A percentile compares a stretch with the other conserved stretches of the same genome.
Evolutionary conservation across 164 flowering plant species (phyloP).

Genomic region (Umbellularia californica): DNA sequence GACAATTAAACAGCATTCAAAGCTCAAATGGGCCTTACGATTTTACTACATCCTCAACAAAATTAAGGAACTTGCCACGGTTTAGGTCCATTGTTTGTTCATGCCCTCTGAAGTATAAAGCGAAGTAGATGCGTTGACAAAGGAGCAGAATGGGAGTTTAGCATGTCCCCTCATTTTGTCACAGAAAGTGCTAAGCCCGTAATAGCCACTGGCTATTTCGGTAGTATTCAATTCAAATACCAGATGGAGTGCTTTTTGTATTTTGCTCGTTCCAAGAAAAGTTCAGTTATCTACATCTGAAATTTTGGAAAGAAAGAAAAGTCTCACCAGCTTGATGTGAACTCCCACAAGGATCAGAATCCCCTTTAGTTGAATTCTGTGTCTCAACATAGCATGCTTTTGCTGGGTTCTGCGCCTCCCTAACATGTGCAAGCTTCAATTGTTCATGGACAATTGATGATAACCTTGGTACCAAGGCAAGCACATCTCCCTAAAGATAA

Average conservation of each 20-base stretch:
- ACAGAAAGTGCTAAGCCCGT: background rate
- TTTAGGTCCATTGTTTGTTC: too few species aligned
- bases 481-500: constrained; percentile 55
- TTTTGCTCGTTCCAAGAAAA: too few species aligned
- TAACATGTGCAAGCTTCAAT: constrained; percentile 20
- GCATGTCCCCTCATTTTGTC: background rate
- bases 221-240: too few species aligned
- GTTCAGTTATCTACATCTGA: too few species aligned
- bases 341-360: constrained; percentile 18
- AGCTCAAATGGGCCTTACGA: too few species aligned
- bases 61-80: too few species aligned
- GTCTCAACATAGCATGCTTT: constrained; percentile 14
- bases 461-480: constrained; percentile 58
- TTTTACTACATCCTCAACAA: too few species aligned
- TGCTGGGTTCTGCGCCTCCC: constrained; percentile 8
- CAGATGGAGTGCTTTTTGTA: too few species aligned
- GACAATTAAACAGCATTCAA: too few species aligned
- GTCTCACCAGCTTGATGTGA: constrained; percentile 19
- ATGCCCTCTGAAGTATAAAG: too few species aligned
- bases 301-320: background rate
- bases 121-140: too few species aligned
- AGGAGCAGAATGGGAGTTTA: too few species aligned
- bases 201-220: background rate
- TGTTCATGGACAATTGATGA: constrained; percentile 33
- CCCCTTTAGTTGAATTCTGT: constrained; percentile 27